Conservation (phyloP, 805 yeast species). For the Ogataea philodendri region DNA sequence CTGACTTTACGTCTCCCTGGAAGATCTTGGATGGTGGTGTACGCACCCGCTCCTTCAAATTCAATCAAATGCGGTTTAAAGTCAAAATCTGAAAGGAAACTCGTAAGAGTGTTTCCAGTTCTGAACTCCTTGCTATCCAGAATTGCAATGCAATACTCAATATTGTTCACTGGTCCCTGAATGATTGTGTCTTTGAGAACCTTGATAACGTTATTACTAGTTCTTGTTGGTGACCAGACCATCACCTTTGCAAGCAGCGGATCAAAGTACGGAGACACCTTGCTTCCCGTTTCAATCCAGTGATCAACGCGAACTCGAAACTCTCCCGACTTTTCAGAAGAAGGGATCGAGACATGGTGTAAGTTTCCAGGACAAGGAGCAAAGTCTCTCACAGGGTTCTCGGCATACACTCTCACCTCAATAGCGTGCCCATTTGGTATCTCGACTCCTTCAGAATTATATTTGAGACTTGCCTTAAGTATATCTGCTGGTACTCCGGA, state of each 20-base stretch:
- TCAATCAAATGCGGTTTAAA: constrained; percentile 84
- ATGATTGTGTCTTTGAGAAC: constrained; percentile 84
- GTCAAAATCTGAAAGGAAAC: constrained; percentile 73
- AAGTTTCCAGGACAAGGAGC: constrained; percentile 95
- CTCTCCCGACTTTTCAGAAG: constrained; percentile 1
- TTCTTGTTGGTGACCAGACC: constrained; percentile 86
- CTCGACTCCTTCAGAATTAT: constrained; percentile 11
- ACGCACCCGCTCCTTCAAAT: constrained; percentile 84
- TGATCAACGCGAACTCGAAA: constrained; percentile 88
- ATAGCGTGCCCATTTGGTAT: constrained; percentile 79
- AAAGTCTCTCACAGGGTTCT: constrained; percentile 91
- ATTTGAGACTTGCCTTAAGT: constrained; percentile 7
- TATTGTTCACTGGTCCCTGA: constrained; percentile 83
- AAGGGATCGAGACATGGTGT: constrained; percentile 78
- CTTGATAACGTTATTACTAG: constrained; percentile 71
- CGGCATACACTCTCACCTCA: constrained; percentile 96
- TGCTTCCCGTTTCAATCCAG: constrained; percentile 89
- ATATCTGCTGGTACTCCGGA: constrained; percentile 50
- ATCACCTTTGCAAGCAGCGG: constrained; percentile 95
- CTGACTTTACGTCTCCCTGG: constrained; percentile 87
- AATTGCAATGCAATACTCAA: constrained; percentile 83
- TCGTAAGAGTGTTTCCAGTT: constrained; percentile 79
- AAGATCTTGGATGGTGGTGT: constrained; percentile 93
- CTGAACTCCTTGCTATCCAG: constrained; percentile 80
- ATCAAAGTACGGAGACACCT: constrained; percentile 87